Base-by-base conservation (phyloP, 768 basidiomycete species). In the Cubamyces lactineus region DNA sequence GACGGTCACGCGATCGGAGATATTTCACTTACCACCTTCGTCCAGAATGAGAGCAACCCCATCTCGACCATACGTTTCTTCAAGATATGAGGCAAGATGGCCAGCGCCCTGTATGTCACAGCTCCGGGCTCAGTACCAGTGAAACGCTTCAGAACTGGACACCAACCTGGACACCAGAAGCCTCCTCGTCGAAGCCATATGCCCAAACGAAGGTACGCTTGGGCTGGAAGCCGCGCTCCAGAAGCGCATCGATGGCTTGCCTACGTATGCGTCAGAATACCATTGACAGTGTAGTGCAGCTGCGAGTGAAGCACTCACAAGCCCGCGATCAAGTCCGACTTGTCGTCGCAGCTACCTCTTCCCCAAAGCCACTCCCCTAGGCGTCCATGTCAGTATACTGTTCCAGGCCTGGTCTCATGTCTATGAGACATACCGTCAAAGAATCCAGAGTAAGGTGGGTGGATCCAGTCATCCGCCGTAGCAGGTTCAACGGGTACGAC, bases 21-120 rank as follows among this genome's bases (percentile, higher is more conserved):
- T 11, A 9, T 1, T 34, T 9, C 23, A 71, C 78, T 71, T 72
- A 86, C 92, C 84, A 24, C 95, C 95, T 78, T 98, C 96, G 69
- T 98, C 96, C 28, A 98, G 80, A 49, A 97, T 72, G 68, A 96
- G 79, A 0, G 90, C 85, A 69, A 93, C 85, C 5, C 84, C 82
- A 69, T 93, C 73, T 58, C 82, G 71, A 40, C 94, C 94, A 69
- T 91, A 95, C 15, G 77, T 79, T 2, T 79, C 66, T 50, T 84
- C 71, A 24, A 97, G 74, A 51, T 75, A 75, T 5, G 74, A 67
- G 0, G 78, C 77, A 47, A 90, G 75, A 2, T 70, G 67, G 26
- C 73, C 72, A 13, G 88, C 89, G 34, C 89, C 88, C 85, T 89
- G 61, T 26, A 49, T 53, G 40, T 62, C 9, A 23, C 73, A 5